These are phyloP conservation scores for Pterocarpus santalinus DNA, from an alignment of 306 rosid species.

Conservation along the genomic window DNA sequence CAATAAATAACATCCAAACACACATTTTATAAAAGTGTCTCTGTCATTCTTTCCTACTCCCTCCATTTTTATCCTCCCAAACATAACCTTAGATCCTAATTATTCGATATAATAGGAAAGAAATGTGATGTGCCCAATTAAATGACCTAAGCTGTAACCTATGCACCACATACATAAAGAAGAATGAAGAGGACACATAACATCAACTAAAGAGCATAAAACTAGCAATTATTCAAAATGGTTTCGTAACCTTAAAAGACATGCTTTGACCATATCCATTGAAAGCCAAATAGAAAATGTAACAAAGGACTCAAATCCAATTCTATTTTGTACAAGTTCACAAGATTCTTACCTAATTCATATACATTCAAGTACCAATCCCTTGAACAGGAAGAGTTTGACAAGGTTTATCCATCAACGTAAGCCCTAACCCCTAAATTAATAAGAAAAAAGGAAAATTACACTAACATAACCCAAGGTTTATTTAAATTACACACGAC, in stretches of 20 bases:
- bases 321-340: constrained; percentile 1
- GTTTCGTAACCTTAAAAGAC: background rate
- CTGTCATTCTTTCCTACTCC: too few species aligned
- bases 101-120: background rate
- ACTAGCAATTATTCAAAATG: constrained; percentile 3
- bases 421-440: constrained; percentile 10
- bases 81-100: too few species aligned
- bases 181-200: background rate
- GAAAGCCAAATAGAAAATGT: constrained; percentile 23
- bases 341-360: constrained; percentile 26
- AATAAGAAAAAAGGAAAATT: too few species aligned
- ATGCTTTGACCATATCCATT: constrained; percentile 2
- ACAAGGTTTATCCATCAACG: constrained; percentile 13
- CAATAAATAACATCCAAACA: too few species aligned
- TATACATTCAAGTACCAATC: constrained; percentile 2
- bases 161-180: background rate
- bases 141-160: too few species aligned
- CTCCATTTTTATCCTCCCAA: too few species aligned
- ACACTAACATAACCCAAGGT: too few species aligned
- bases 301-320: background rate
- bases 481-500: too few species aligned
- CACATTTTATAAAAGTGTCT: too few species aligned
- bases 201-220: background rate
- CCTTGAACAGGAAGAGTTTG: background rate
- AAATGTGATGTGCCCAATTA: background rate